Conservation (phyloP, 1,139 yeast genomes). For the Kluyveromyces sp. region DNA sequence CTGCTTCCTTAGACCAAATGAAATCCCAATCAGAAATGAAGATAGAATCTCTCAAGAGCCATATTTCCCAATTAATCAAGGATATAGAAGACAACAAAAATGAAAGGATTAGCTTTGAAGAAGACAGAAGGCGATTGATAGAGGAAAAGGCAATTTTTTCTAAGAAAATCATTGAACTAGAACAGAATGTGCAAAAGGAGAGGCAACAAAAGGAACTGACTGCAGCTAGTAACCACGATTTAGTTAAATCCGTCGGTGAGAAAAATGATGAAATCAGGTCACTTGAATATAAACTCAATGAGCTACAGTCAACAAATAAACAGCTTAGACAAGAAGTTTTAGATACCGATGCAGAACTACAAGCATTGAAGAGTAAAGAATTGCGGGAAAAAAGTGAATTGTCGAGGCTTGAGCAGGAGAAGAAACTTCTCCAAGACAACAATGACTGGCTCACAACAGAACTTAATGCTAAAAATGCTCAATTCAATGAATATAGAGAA, state of each 20-base stretch:
- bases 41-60: slow-evolving; percentile 30
- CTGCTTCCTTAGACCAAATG: slow-evolving; percentile 48
- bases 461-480: slow-evolving; percentile 24
- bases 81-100: slow-evolving; percentile 31
- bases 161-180: slow-evolving; percentile 19
- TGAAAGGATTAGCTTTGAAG: slow-evolving; percentile 28
- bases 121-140: slow-evolving; percentile 25
- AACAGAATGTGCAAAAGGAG: slow-evolving; percentile 5
- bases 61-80: slow-evolving; percentile 22
- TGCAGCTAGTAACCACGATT: slow-evolving; percentile 19
- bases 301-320: slow-evolving; percentile 42
- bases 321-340: slow-evolving; percentile 34
- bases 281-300: slow-evolving; percentile 45
- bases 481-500: slow-evolving; percentile 33
- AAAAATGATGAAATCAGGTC: slow-evolving; percentile 25
- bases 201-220: slow-evolving; percentile 7
- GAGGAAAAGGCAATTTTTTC: slow-evolving; percentile 28
- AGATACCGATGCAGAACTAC: slow-evolving; percentile 34
- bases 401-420: slow-evolving; percentile 35
- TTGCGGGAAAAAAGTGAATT: slow-evolving; percentile 32
- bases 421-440: slow-evolving; percentile 28
- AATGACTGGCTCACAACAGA: slow-evolving; percentile 19
- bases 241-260: slow-evolving; percentile 9
- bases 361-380: slow-evolving; percentile 30
- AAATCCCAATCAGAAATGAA: slow-evolving; percentile 35